phyloP scores from a whole-genome alignment of 192 early-diverging fungal species.

The Phlyctochytrium arcticum region DNA sequence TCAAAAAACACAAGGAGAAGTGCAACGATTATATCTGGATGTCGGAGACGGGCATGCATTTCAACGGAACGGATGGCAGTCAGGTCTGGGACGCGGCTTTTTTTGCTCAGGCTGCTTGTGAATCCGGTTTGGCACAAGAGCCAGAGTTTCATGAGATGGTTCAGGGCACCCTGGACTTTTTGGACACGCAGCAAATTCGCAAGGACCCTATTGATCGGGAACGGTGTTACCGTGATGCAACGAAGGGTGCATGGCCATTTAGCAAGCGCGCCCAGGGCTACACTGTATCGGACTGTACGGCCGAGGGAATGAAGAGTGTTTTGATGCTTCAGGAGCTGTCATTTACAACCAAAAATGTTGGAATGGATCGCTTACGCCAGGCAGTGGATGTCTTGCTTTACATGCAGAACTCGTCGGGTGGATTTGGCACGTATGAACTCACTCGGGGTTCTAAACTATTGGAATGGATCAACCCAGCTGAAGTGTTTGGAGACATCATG shows the following conservation, averaged over 20 bases:
- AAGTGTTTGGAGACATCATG: constrained; percentile 95
- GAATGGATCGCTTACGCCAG: constrained; percentile 69
- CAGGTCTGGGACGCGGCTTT: constrained; percentile 97
- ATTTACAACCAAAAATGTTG: constrained; percentile 45
- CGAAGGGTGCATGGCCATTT: constrained; percentile 96
- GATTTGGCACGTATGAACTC: constrained; percentile 90
- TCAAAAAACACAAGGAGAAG: constrained; percentile 67
- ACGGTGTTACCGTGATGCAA: constrained; percentile 73
- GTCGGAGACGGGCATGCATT: constrained; percentile 83
- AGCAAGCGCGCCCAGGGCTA: constrained; percentile 89
- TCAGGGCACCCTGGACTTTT: constrained; percentile 68
- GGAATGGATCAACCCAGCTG: constrained; percentile 90
- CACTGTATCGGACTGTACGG: constrained; percentile 93
- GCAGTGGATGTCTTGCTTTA: constrained; percentile 86
- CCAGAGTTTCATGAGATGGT: constrained; percentile 65
- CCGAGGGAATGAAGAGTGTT: constrained; percentile 85
- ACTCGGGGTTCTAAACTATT: constrained; percentile 74
- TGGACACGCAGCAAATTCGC: constrained; percentile 79
- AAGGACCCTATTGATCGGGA: constrained; percentile 62
- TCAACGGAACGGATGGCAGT: constrained; percentile 94
- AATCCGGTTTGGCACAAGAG: constrained; percentile 62
- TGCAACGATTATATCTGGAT: constrained; percentile 92
- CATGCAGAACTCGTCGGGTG: constrained; percentile 90
- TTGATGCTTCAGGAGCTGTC: constrained; percentile 65
- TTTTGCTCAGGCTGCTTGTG: constrained; percentile 77